Conservation (phyloP, 1,139 yeast genomes). For the Saccharomyces hybrid region DNA sequence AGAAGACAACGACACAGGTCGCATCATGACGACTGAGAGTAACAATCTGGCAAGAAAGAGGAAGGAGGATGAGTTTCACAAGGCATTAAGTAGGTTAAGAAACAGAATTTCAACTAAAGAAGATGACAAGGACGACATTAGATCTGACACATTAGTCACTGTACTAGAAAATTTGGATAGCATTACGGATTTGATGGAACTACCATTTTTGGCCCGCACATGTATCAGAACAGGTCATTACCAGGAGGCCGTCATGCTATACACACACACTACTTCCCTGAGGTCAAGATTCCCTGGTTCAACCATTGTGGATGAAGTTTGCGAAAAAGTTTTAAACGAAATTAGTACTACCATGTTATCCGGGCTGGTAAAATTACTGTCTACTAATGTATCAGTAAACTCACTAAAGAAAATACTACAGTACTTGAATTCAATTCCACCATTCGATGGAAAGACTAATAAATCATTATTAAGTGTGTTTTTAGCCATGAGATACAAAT, state of each 20-base stretch:
- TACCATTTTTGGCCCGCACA: constrained; percentile 76
- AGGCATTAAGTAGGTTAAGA: constrained; percentile 27
- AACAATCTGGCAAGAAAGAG: constrained; percentile 5
- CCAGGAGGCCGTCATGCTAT: constrained; percentile 61
- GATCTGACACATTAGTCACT: constrained; percentile 31
- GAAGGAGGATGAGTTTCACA: constrained; percentile 31
- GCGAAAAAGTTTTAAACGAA: constrained; percentile 48
- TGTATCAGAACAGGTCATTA: constrained; percentile 84
- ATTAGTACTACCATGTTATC: constrained; percentile 53
- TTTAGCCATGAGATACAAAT: constrained; percentile 51
- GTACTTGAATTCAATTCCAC: constrained; percentile 60
- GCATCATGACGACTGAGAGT: background rate
- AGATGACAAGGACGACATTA: constrained; percentile 14
- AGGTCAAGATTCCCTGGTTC: constrained; percentile 62
- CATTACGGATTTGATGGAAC: constrained; percentile 68
- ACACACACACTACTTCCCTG: constrained; percentile 57
- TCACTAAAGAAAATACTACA: constrained; percentile 72
- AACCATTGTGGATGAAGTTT: constrained; percentile 47
- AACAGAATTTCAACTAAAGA: constrained; percentile 14
- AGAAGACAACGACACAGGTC: constrained; percentile 6
- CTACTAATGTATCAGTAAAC: constrained; percentile 72
- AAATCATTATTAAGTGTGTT: constrained; percentile 37
- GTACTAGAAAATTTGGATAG: constrained; percentile 62
- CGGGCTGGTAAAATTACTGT: constrained; percentile 59
- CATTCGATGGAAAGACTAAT: constrained; percentile 34